phyloP scores from a whole-genome alignment of 805 yeast genomes.

The Zygosaccharomyces siamensis region DNA sequence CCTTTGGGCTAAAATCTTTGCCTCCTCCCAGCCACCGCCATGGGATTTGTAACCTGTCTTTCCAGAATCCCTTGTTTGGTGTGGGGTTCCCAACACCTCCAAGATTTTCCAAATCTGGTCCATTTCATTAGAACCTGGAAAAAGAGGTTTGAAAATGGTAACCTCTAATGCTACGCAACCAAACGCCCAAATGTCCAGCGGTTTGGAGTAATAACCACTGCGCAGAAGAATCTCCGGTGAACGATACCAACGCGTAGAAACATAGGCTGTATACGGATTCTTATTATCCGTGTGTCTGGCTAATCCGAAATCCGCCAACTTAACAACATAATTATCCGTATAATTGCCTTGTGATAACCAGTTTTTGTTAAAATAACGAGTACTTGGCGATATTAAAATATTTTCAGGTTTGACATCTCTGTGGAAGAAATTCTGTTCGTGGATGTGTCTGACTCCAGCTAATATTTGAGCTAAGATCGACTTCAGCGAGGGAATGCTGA shows the following conservation, averaged over 20 bases:
- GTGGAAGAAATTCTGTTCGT: slow-evolving; percentile 55
- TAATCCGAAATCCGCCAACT: slow-evolving; percentile 76
- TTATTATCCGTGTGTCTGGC: slow-evolving; percentile 55
- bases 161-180: slow-evolving; percentile 73
- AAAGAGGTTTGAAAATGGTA: slow-evolving; percentile 68
- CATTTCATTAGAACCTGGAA: slow-evolving; percentile 75
- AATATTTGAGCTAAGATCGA: slow-evolving; percentile 68
- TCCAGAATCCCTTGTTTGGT: slow-evolving; percentile 24
- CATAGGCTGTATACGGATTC: slow-evolving; percentile 65
- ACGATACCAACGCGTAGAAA: slow-evolving; percentile 82
- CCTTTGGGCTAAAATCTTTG: slow-evolving; percentile 45
- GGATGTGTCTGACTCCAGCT: slow-evolving; percentile 79
- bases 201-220: slow-evolving; percentile 55
- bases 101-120: slow-evolving; percentile 74
- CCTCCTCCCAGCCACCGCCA: slow-evolving; percentile 76
- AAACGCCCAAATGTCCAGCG: slow-evolving; percentile 84
- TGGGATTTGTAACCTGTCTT: slow-evolving; percentile 38
- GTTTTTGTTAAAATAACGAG: slow-evolving; percentile 45
- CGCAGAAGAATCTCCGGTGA: slow-evolving; percentile 76
- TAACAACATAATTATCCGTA: slow-evolving; percentile 51
- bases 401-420: slow-evolving; percentile 95
- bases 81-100: slow-evolving; percentile 71
- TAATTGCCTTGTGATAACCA: slow-evolving; percentile 25
- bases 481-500: slow-evolving; percentile 55
- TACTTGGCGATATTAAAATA: slow-evolving; percentile 61